These are phyloP conservation scores for Dissoconium aciculare DNA, from an alignment of 2,329 filamentous ascomycete genomes.

Conservation along the genomic window DNA sequence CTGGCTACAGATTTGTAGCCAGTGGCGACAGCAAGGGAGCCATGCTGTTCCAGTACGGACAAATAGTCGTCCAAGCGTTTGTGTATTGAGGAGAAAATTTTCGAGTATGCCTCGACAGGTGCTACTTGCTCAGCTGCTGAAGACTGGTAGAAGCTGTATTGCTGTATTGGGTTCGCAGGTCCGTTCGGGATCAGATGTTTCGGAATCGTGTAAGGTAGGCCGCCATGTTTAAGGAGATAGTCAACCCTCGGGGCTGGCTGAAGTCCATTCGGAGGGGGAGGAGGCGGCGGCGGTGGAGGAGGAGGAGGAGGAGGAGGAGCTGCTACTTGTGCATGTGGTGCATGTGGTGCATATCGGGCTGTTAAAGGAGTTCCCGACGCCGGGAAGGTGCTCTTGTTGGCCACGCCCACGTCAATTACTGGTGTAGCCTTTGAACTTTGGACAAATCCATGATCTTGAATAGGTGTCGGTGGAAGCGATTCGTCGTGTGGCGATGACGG, in stretches of 20 bases:
- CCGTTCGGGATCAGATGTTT: slow-evolving; percentile 57
- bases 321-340: slow-evolving; percentile 47
- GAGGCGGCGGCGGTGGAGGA: slow-evolving; percentile 56
- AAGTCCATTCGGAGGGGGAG: slow-evolving; percentile 49
- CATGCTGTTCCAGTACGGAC: slow-evolving; percentile 64
- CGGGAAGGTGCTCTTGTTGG: slow-evolving; percentile 30
- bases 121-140: slow-evolving; percentile 29
- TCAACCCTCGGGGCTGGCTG: slow-evolving; percentile 70
- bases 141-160: slow-evolving; percentile 45
- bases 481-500: slow-evolving; percentile 28
- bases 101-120: slow-evolving; percentile 22
- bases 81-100: slow-evolving; percentile 69
- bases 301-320: slow-evolving; percentile 44
- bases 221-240: slow-evolving; percentile 81
- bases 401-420: slow-evolving; percentile 29
- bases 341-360: slow-evolving; percentile 14
- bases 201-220: slow-evolving; percentile 55
- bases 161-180: slow-evolving; percentile 37
- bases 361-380: slow-evolving; percentile 18
- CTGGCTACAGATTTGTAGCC: slow-evolving; percentile 91
- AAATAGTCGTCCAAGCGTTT: slow-evolving; percentile 75
- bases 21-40: slow-evolving; percentile 85
- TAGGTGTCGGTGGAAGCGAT: slow-evolving; percentile 34
- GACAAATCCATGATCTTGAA: slow-evolving; percentile 20
- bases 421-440: slow-evolving; percentile 24